These are phyloP conservation scores for Leccinum variabile DNA, from an alignment of 1,284 basidiomycete species.

Conservation along the genomic window DNA sequence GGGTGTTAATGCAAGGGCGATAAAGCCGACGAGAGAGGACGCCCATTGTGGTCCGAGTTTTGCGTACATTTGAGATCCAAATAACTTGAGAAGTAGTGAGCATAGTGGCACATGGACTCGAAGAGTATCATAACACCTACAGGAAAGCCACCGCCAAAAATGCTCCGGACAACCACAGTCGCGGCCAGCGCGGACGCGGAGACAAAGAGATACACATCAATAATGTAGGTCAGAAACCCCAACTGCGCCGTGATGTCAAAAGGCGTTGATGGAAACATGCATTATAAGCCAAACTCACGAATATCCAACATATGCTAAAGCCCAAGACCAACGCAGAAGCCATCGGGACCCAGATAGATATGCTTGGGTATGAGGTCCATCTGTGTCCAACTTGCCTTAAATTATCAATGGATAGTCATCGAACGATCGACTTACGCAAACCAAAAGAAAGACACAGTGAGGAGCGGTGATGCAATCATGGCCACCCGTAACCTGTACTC, in stretches of 20 bases:
- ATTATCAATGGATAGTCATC: background rate
- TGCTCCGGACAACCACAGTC: conserved; percentile 53
- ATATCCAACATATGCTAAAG: conserved; percentile 56
- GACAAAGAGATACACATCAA: conserved; percentile 56
- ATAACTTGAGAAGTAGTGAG: conserved; percentile 38
- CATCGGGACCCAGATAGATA: conserved; percentile 61
- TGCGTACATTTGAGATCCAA: conserved; percentile 54
- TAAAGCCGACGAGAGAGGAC: conserved; percentile 51
- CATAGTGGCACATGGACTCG: background rate
- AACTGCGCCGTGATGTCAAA: conserved; percentile 36
- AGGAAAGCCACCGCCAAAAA: conserved; percentile 60
- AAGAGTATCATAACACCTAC: conserved; percentile 33
- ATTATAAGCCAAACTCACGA: conserved; percentile 41
- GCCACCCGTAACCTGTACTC: conserved; percentile 63
- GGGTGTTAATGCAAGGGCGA: conserved; percentile 52
- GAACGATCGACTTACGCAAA: conserved; percentile 48
- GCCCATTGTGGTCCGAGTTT: conserved; percentile 55
- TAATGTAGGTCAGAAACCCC: conserved; percentile 55
- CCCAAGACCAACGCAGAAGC: conserved; percentile 53
- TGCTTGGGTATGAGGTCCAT: conserved; percentile 54
- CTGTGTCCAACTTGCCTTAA: conserved; percentile 23
- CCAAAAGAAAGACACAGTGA: conserved; percentile 66
- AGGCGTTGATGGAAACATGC: background rate
- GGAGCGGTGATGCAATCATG: conserved; percentile 54
- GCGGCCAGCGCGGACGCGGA: conserved; percentile 61